These are phyloP conservation scores for Arthrobotrys sinensis DNA, from an alignment of 2,329 filamentous ascomycete genomes.

Conservation along the genomic window DNA sequence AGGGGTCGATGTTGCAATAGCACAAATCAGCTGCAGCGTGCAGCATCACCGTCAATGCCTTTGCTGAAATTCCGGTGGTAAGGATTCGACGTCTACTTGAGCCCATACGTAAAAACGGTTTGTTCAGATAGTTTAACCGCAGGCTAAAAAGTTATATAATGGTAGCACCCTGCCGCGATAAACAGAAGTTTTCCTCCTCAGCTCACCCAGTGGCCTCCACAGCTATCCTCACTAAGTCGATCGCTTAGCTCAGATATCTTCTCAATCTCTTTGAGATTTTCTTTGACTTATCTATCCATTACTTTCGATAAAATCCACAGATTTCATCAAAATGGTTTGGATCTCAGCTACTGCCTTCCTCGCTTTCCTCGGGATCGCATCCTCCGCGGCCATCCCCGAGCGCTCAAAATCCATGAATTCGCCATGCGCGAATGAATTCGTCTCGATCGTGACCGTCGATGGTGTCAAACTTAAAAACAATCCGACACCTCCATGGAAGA, in stretches of 20 bases:
- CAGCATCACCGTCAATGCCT: background rate
- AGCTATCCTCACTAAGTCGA: conserved; percentile 7
- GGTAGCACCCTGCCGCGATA: background rate
- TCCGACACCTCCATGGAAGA: conserved; percentile 27
- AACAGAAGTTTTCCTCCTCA: background rate
- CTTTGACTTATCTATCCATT: too few species aligned
- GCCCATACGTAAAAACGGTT: background rate
- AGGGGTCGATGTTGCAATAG: conserved; percentile 18
- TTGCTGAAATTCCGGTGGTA: background rate
- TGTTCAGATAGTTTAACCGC: background rate
- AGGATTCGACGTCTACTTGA: background rate
- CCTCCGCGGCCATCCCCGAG: background rate
- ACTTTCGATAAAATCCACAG: background rate
- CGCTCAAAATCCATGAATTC: background rate
- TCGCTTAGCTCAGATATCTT: conserved; percentile 6
- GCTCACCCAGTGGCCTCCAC: background rate
- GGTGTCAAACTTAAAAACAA: conserved; percentile 1
- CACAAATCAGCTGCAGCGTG: background rate
- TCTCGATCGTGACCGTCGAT: conserved; percentile 5
- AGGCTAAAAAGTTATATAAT: background rate
- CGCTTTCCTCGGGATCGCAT: conserved; percentile 25
- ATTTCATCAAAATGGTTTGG: conserved; percentile 38
- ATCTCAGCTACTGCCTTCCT: conserved; percentile 22
- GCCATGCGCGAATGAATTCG: conserved; percentile 16
- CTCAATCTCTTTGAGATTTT: too few species aligned